These are phyloP conservation scores for Rosellinia necatrix DNA, from an alignment of 2,329 filamentous ascomycete genomes.

Conservation along the genomic window DNA sequence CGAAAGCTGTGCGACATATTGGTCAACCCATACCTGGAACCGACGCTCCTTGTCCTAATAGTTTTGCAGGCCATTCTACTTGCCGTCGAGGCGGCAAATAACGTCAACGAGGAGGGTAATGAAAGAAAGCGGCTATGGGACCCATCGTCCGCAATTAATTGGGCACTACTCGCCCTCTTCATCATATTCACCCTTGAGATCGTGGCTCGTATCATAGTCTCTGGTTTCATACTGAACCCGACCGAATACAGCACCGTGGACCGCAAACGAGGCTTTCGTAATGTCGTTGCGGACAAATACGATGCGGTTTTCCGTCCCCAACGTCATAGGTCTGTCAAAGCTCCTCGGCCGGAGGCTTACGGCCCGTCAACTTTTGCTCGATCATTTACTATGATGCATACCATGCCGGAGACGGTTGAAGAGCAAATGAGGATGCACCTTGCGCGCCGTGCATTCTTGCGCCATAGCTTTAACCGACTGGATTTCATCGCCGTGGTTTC, in stretches of 20 bases:
- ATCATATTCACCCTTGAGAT: conserved; percentile 88
- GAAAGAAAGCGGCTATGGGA: conserved; percentile 70
- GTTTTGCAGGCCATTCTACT: conserved; percentile 87
- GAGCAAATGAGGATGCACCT: conserved; percentile 84
- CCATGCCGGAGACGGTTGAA: conserved; percentile 66
- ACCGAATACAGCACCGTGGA: conserved; percentile 91
- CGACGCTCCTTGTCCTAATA: conserved; percentile 84
- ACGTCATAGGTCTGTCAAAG: conserved; percentile 68
- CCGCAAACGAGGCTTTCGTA: conserved; percentile 72
- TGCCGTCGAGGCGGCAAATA: conserved; percentile 77
- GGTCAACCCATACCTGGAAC: conserved; percentile 85
- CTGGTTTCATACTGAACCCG: conserved; percentile 89
- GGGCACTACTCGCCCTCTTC: conserved; percentile 81
- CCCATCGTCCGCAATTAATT: conserved; percentile 67
- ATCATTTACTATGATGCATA: conserved; percentile 77
- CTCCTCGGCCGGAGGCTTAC: conserved; percentile 51
- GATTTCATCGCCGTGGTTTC: conserved; percentile 95
- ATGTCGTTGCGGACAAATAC: conserved; percentile 76
- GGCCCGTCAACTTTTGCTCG: conserved; percentile 71
- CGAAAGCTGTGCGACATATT: conserved; percentile 79
- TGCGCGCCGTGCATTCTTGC: conserved; percentile 86
- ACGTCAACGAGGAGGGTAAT: conserved; percentile 68
- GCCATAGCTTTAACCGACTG: conserved; percentile 93
- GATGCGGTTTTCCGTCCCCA: conserved; percentile 81
- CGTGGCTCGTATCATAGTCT: conserved; percentile 83